Evolutionary conservation across 2,329 filamentous ascomycete species (phyloP).

Genomic region (Penicillium sp.): DNA sequence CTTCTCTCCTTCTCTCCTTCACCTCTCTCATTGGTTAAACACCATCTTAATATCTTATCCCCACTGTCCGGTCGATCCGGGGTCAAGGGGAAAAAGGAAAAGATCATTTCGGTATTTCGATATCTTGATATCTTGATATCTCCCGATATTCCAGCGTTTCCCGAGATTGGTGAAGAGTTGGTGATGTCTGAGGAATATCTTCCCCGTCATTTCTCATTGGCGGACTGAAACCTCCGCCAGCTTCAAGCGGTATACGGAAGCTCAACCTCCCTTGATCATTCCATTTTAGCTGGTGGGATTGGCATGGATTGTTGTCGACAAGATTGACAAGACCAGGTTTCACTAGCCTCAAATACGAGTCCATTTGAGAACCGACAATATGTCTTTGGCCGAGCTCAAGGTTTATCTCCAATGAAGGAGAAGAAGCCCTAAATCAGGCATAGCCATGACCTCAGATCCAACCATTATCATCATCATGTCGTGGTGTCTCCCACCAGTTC

Average conservation of each 20-base stretch:
- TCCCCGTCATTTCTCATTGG: conserved; percentile 10
- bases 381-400: neutral
- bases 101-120: neutral
- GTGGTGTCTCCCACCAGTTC: conserved; percentile 12
- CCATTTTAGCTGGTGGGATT: neutral
- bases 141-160: neutral
- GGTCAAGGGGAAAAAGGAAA: conserved; percentile 11
- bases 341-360: neutral
- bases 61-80: conserved; percentile 25
- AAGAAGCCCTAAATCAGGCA: conserved; percentile 5
- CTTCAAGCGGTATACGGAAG: neutral
- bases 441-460: conserved; percentile 22
- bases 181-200: neutral
- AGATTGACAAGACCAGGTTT: neutral
- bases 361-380: neutral
- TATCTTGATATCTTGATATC: neutral
- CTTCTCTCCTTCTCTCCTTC: neutral
- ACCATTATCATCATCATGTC: conserved; percentile 24
- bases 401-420: neutral
- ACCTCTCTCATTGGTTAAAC: conserved; percentile 12
- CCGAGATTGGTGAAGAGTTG: neutral
- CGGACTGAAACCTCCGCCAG: conserved; percentile 15
- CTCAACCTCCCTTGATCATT: neutral
- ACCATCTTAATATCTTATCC: conserved; percentile 9
- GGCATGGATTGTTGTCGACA: neutral